Base-by-base conservation (phyloP, 257 asterid genomes). In the Striga asiatica region DNA sequence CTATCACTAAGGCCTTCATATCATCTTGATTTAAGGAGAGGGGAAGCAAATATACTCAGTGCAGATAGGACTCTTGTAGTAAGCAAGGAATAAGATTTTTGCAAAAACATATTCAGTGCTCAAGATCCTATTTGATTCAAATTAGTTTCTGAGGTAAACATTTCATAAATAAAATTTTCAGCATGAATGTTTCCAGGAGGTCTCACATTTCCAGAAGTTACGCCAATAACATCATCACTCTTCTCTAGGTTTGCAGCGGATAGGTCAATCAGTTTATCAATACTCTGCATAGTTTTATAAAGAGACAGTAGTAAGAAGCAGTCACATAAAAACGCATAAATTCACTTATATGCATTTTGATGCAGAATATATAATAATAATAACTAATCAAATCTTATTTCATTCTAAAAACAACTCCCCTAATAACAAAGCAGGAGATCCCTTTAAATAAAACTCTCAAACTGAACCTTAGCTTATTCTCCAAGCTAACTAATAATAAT, bases 201-300 rank as follows among this genome's bases (percentile, higher is more conserved):
- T 69, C 62, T 76, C 53, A 74, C 92, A 62, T 75, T 70, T 54
- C 60, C 68, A 61, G 72, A 46, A 60, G 65, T 54, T 31, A 52
- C 45, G 63, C 70, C 73, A 37, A 65, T 45, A 65, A 83, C 70
- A 58, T 83, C 95, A 61, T 75, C 81, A 50, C 80, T 78, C 71
- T 81, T 76, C 63, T 54, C 84, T 70, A 76, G 62, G 22, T 63
- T 51, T 43, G 77, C 73, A 59, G 88, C 80, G 19, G 98, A 83
- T 54, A 86, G 59, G 24, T 75, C 74, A 39, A 86, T 61, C 62
- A 89, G 87, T 62, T 69, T 80, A 60, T 86, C 94, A 75, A 89
- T 64, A 66, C 93, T 81, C 98, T 89, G 94, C 76, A 74, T 29
- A 58, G 53, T 65, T 47, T 45, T 45, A 42, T 20, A 61, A 49